Base-by-base conservation (phyloP, 805 yeast genomes). In the Schwanniomyces polymorphus region DNA sequence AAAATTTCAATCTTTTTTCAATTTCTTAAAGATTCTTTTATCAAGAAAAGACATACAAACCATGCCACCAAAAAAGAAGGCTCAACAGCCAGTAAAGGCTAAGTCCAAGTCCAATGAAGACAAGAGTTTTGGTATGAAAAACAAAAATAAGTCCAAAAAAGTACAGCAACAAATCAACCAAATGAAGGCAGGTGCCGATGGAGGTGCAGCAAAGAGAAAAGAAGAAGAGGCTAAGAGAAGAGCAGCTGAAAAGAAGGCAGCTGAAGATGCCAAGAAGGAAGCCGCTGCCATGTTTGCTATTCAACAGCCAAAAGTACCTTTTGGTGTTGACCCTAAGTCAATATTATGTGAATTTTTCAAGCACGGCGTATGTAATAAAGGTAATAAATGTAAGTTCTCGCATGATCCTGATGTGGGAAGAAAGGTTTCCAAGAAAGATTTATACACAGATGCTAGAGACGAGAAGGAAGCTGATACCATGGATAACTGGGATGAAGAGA, bases 401-500 rank as follows among this genome's bases (percentile, higher is more conserved):
- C 99, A 94, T 67, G 96, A 94, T 65, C 68, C 88, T 63, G 78
- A 81, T 50, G 80, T 89, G 23, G 98, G 91, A 31, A 83, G 97
- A 67, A 91, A 87, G 67, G 88, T 86, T 28, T 88, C 80, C 42
- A 94, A 94, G 84, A 91, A 79, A 69, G 97, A 94, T 71, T 78
- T 92, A 59, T 94, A 94, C 72, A 84, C 94, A 9, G 99, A 94
- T 72, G 90, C 85, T 33, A 82, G 97, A 66, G 77, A 68, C 8
- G 80, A 75, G 47, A 85, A 87, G 64, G 86, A 84, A 55, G 76
- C 75, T 17, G 98, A 94, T 68, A 88, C 94, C 5, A 91, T 92
- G 97, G 97, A 91, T 58, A 78, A 77, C 40, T 92, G 98, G 98
- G 98, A 94, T 70, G 97, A 92, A 70, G 97, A 85, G 60, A 94